These are phyloP conservation scores for Metschnikowia lunata DNA, from an alignment of 805 yeast genomes.

Conservation along the genomic window DNA sequence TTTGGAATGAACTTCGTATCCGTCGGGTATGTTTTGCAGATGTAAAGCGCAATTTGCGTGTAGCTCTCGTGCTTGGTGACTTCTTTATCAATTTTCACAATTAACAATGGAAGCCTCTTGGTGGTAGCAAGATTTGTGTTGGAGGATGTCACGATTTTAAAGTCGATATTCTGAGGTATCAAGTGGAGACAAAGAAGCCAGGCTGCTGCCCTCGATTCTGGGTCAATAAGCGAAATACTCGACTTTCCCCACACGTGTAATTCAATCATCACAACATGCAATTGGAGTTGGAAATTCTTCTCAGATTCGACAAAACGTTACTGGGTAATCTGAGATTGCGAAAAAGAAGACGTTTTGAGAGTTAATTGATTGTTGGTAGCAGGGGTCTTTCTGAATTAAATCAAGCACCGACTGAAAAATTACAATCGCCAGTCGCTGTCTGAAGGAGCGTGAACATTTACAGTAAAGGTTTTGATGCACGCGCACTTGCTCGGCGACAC, in stretches of 20 bases:
- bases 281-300: background rate
- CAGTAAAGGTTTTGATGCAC: no score
- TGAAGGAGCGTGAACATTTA: no score
- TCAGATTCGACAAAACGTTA: no score
- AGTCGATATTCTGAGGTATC: conserved; percentile 14
- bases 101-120: conserved; percentile 48
- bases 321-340: no score
- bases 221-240: conserved; percentile 43
- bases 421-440: no score
- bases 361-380: no score
- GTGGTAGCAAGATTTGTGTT: conserved; percentile 52
- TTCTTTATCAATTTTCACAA: conserved; percentile 15
- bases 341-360: no score
- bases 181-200: conserved; percentile 36
- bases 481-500: no score
- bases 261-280: conserved; percentile 14
- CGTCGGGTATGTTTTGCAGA: conserved; percentile 18
- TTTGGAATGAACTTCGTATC: conserved; percentile 12
- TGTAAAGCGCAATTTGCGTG: conserved; percentile 28
- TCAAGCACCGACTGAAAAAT: no score
- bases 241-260: conserved; percentile 55
- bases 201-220: conserved; percentile 46
- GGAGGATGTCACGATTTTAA: conserved; percentile 48
- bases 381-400: no score
- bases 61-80: conserved; percentile 37